A percentile compares a stretch with the other conserved stretches of the same genome.
These are phyloP conservation scores for Stephania yunnanensis DNA, from an alignment of 164 flowering plant species.

Conservation along the genomic window DNA sequence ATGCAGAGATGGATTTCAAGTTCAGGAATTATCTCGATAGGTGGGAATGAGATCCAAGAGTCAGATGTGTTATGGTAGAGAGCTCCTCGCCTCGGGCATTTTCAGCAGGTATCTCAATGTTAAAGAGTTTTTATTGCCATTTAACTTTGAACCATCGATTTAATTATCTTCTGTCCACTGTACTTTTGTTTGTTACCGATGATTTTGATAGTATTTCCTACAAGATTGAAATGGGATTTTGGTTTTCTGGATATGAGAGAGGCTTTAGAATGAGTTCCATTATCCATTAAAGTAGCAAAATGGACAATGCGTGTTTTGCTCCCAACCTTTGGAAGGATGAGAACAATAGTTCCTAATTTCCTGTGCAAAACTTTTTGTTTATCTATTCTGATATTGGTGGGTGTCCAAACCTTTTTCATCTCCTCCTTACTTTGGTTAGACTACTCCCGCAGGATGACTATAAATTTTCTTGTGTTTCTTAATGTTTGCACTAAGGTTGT, in stretches of 20 bases:
- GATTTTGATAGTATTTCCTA: neutral
- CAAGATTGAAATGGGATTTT: neutral
- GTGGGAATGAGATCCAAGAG: constrained; percentile 83
- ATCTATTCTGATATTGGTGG: neutral
- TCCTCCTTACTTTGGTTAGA: too few relatives aligned
- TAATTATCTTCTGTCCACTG: neutral
- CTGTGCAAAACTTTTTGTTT: too few relatives aligned
- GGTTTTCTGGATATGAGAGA: constrained; percentile 16
- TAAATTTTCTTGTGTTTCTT: neutral
- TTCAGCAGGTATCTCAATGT: constrained; percentile 52
- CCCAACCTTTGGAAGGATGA: too few relatives aligned
- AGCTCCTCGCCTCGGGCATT: constrained; percentile 89
- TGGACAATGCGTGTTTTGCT: too few relatives aligned
- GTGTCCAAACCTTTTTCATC: too few relatives aligned
- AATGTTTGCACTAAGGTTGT: neutral
- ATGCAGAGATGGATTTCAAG: constrained; percentile 82
- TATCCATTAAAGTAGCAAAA: neutral
- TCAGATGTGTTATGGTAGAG: constrained; percentile 79
- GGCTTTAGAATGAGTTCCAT: constrained; percentile 34
- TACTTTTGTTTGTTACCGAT: neutral
- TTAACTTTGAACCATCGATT: too few relatives aligned
- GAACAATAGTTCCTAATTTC: too few relatives aligned
- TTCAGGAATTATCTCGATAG: constrained; percentile 72
- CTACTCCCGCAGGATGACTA: too few relatives aligned
- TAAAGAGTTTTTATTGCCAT: neutral